Percentiles rank a stretch among this genome's conserved stretches.
phyloP scores from a whole-genome alignment of 2,329 filamentous ascomycete genomes.

The Verticillium longisporum region DNA sequence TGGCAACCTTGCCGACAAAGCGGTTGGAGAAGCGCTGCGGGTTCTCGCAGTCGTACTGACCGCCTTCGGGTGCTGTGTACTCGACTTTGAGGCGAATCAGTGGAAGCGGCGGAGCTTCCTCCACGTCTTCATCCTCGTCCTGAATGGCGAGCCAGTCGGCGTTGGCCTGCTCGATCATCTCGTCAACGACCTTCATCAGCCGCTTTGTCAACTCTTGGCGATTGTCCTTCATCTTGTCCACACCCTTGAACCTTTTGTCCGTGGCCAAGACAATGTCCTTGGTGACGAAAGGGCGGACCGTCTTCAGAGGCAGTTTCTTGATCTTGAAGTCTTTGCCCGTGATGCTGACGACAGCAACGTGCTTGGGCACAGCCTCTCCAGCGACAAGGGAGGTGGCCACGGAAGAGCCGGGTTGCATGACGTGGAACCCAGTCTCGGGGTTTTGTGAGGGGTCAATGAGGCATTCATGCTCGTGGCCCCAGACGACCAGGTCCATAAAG shows the following conservation, averaged over 20 bases:
- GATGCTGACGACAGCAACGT: constrained; percentile 79
- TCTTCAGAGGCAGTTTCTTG: constrained; percentile 77
- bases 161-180: constrained; percentile 81
- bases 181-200: constrained; percentile 71
- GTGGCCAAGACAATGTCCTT: constrained; percentile 71
- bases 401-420: constrained; percentile 96
- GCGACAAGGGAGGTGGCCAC: constrained; percentile 88
- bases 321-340: constrained; percentile 75
- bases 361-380: constrained; percentile 85
- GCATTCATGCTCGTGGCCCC: constrained; percentile 98
- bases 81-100: constrained; percentile 88
- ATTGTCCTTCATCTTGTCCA: constrained; percentile 80
- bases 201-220: constrained; percentile 71
- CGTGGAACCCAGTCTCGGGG: constrained; percentile 81
- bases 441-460: constrained; percentile 79
- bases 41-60: constrained; percentile 86
- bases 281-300: constrained; percentile 86
- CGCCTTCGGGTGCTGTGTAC: constrained; percentile 76
- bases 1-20: constrained; percentile 85
- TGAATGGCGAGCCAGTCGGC: constrained; percentile 76
- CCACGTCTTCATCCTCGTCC: constrained; percentile 48
- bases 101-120: constrained; percentile 68
- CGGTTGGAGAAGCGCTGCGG: constrained; percentile 93
- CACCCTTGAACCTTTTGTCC: constrained; percentile 67
- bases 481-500: constrained; percentile 86